Evolutionary conservation across 768 basidiomycete species (phyloP).

Genomic region (Mycena sanguinolenta): DNA sequence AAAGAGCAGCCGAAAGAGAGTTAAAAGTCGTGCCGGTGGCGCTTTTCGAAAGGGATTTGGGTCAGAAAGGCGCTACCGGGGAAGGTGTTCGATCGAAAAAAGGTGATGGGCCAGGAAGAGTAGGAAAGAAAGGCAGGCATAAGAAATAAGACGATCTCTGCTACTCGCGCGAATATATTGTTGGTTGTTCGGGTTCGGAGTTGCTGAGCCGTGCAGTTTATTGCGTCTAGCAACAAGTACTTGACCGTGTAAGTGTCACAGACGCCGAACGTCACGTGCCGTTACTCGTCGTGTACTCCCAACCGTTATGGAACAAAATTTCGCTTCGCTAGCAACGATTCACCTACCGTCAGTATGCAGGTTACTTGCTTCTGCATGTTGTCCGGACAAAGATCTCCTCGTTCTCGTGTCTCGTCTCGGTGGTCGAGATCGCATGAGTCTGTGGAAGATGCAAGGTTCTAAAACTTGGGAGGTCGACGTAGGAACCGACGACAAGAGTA

Average conservation of each 20-base stretch:
- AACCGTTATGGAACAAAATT: slow-evolving; percentile 53
- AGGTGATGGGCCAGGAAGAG: slow-evolving; percentile 66
- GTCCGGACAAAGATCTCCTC: slow-evolving; percentile 88
- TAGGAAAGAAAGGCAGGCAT: slow-evolving; percentile 59
- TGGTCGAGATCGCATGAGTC: slow-evolving; percentile 75
- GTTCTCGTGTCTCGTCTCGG: slow-evolving; percentile 76
- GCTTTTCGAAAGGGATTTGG: slow-evolving; percentile 75
- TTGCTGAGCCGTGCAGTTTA: too few species aligned
- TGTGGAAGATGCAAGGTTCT: slow-evolving; percentile 86
- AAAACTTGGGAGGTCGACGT: slow-evolving; percentile 88
- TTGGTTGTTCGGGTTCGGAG: too few species aligned
- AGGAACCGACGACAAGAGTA: slow-evolving; percentile 57
- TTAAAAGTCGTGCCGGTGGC: slow-evolving; percentile 48
- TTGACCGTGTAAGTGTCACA: too few species aligned
- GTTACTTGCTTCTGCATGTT: slow-evolving; percentile 75
- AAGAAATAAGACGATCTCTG: slow-evolving; percentile 40
- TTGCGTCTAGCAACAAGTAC: too few species aligned
- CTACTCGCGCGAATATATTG: too few species aligned
- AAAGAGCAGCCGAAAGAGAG: slow-evolving; percentile 51
- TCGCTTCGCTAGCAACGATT: slow-evolving; percentile 69
- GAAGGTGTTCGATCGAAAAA: slow-evolving; percentile 80
- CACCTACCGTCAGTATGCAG: slow-evolving; percentile 70
- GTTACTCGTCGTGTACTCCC: slow-evolving; percentile 15
- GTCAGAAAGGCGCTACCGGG: slow-evolving; percentile 53
- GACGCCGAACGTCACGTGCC: too few species aligned